Evolutionary conservation across 2,329 filamentous ascomycete species (phyloP).

Genomic region (Leptographium procerum): DNA sequence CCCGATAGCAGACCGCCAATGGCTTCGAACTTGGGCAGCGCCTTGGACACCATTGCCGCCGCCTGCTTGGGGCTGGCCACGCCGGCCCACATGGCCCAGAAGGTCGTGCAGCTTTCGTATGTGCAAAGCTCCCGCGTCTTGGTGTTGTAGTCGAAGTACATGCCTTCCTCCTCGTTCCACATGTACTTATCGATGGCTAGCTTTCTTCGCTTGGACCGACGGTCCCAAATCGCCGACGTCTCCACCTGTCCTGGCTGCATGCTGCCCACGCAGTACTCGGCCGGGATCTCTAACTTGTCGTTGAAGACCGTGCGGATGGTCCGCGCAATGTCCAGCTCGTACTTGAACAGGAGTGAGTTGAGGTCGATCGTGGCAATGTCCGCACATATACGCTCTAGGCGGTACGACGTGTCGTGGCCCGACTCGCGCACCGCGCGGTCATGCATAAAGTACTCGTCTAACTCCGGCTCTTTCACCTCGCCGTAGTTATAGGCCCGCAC

Average conservation of each 20-base stretch:
- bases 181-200: conserved; percentile 81
- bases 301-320: conserved; percentile 76
- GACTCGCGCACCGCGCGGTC: conserved; percentile 93
- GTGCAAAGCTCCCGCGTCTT: conserved; percentile 65
- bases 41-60: conserved; percentile 66
- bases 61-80: conserved; percentile 78
- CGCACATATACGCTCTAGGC: conserved; percentile 76
- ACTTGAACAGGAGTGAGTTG: conserved; percentile 93
- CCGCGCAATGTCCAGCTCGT: conserved; percentile 84
- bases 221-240: conserved; percentile 81
- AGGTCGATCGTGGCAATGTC: conserved; percentile 88
- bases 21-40: conserved; percentile 77
- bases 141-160: conserved; percentile 98
- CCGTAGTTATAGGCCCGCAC: conserved; percentile 78
- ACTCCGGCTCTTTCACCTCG: conserved; percentile 66
- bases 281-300: conserved; percentile 71
- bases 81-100: conserved; percentile 97
- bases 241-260: conserved; percentile 60
- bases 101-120: conserved; percentile 87
- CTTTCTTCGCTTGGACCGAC: conserved; percentile 74
- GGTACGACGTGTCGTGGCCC: conserved; percentile 92
- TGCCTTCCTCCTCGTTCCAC: conserved; percentile 84
- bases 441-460: conserved; percentile 93
- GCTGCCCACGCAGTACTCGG: conserved; percentile 64
- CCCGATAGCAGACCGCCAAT: conserved; percentile 82